These are phyloP conservation scores for Coprinellus aureogranulatus DNA, from an alignment of 768 basidiomycete genomes.

Conservation along the genomic window DNA sequence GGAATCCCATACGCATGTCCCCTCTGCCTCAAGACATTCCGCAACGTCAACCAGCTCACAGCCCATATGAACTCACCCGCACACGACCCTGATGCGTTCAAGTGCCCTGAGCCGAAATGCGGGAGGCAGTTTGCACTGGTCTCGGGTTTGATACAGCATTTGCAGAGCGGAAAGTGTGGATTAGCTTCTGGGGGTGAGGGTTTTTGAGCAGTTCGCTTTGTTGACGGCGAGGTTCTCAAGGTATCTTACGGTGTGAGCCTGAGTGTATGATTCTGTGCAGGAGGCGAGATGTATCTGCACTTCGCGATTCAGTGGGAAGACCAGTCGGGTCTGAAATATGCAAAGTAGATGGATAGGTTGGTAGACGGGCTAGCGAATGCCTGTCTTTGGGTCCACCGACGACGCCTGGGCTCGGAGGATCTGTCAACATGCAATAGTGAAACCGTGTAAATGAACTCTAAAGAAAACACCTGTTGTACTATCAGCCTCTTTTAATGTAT, in stretches of 20 bases:
- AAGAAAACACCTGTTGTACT: too few relatives aligned
- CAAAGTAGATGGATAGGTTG: neutral
- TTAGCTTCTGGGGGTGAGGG: conserved; percentile 44
- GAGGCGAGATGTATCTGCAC: too few relatives aligned
- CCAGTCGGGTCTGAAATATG: neutral
- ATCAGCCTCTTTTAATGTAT: too few relatives aligned
- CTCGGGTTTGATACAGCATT: conserved; percentile 61
- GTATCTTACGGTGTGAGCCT: conserved; percentile 4
- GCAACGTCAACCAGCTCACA: conserved; percentile 46
- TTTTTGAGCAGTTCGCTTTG: conserved; percentile 24
- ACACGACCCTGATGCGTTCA: conserved; percentile 52
- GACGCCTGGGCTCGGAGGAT: too few relatives aligned
- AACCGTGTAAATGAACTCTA: too few relatives aligned
- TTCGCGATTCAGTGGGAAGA: too few relatives aligned
- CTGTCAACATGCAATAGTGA: too few relatives aligned
- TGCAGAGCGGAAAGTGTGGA: conserved; percentile 63
- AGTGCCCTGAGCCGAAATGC: conserved; percentile 60
- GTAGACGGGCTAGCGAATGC: neutral
- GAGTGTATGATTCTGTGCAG: too few relatives aligned
- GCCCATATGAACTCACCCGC: conserved; percentile 62
- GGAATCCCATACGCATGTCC: conserved; percentile 55
- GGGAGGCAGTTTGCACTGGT: conserved; percentile 43
- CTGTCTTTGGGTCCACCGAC: neutral
- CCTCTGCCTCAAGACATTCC: conserved; percentile 50
- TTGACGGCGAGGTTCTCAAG: conserved; percentile 9